A percentile compares a stretch with the other conserved stretches of the same genome.
Evolutionary conservation across 257 asterid species (phyloP).

Genomic region (Plectranthus barbatus): DNA sequence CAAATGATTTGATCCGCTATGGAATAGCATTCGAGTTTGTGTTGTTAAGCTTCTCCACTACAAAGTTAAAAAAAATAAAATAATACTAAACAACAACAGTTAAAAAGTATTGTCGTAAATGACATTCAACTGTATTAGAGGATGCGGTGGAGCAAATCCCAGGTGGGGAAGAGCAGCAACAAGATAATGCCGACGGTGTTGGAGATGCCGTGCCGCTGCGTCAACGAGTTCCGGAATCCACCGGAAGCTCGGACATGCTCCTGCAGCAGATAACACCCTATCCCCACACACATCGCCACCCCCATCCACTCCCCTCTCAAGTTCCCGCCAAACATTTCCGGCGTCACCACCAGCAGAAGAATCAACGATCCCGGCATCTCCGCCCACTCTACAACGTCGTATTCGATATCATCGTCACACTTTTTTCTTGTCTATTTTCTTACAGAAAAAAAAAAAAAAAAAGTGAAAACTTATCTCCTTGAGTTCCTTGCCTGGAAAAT

Average conservation of each 20-base stretch:
- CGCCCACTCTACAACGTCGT: conserved; percentile 62
- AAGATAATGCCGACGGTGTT: conserved; percentile 79
- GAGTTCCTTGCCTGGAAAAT: conserved; percentile 65
- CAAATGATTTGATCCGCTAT: too few relatives aligned
- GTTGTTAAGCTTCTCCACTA: too few relatives aligned
- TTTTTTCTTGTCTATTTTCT: too few relatives aligned
- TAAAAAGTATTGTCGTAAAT: too few relatives aligned
- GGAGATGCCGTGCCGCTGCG: conserved; percentile 73
- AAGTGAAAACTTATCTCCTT: too few relatives aligned
- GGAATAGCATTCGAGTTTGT: too few relatives aligned
- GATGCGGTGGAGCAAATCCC: conserved; percentile 50
- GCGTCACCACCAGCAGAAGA: conserved; percentile 80
- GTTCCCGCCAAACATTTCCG: conserved; percentile 52
- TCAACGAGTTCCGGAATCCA: conserved; percentile 83
- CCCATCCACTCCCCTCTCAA: conserved; percentile 62
- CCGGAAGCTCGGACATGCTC: conserved; percentile 87
- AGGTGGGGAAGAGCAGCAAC: conserved; percentile 64
- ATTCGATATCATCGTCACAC: background rate
- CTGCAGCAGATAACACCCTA: conserved; percentile 81
- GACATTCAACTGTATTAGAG: too few relatives aligned
- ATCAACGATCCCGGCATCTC: conserved; percentile 95
- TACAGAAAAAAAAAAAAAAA: too few relatives aligned
- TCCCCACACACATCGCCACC: conserved; percentile 44
- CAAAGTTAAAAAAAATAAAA: too few relatives aligned
- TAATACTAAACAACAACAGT: too few relatives aligned